phyloP scores from a whole-genome alignment of 2,329 filamentous ascomycete species.

The Alternaria hordeiaustralica region DNA sequence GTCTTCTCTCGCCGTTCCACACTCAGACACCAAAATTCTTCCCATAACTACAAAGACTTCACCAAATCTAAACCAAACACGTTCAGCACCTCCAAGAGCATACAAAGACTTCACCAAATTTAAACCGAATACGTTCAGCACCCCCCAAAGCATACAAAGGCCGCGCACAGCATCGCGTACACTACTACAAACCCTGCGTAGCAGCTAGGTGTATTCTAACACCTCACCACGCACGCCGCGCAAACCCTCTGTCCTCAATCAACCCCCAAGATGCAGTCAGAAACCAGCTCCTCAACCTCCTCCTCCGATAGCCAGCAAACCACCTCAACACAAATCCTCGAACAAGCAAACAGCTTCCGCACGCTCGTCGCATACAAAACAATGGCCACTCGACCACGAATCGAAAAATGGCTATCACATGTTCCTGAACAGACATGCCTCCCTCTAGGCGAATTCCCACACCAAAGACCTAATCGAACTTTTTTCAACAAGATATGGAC shows the following conservation, averaged over 20 bases:
- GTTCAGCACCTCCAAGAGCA: no score
- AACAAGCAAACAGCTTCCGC: background rate
- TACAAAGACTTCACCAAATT: background rate
- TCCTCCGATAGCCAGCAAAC: background rate
- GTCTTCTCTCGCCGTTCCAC: background rate
- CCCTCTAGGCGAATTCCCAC: background rate
- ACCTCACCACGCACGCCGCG: background rate
- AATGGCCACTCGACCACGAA: background rate
- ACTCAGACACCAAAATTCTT: background rate
- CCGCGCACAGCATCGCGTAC: background rate
- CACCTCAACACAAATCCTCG: background rate
- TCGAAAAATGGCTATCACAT: background rate
- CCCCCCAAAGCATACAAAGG: background rate
- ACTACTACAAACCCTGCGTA: background rate
- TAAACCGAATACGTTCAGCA: background rate
- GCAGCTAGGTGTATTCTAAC: accelerated
- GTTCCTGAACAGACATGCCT: background rate
- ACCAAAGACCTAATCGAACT: accelerated
- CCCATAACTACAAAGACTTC: background rate
- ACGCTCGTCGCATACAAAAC: background rate
- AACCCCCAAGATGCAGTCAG: background rate
- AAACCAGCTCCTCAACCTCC: background rate
- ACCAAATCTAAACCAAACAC: no score
- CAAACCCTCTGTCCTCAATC: background rate
- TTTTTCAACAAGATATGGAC: background rate